Base-by-base conservation (phyloP, 139 green algal species). In the Closterium sp. region DNA sequence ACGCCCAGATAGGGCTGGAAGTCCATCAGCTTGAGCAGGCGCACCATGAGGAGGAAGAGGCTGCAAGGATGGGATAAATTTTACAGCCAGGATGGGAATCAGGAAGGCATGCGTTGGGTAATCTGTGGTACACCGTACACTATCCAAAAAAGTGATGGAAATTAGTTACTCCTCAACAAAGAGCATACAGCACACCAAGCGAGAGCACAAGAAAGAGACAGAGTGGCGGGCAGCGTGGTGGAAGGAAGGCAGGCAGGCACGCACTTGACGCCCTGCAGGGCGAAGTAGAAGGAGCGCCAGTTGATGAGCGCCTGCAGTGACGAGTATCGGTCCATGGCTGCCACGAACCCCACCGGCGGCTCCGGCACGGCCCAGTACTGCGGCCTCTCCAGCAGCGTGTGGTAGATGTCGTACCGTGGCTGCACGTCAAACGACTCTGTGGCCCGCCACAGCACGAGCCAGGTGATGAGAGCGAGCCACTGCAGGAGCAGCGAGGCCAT, bases 401-500 rank as follows among this genome's bases (percentile, higher is more conserved):
- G 24, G 90, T 92, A 92, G 27, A 92, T 90, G 38, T 34, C n/a
- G 90, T 92, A 92, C 0, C 86, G 85, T 24, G 86, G 38, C 27
- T 90, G 24, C 42, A 50, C 4, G 9, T 92, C 32, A 30, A 89
- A 92, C 29, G 38, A 17, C n/a, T 27, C 24, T 79, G 62, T 24
- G 62, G 62, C 17, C 62, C 62, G 62, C 62, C 62, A 79, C 17
- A 79, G 62, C 62, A 79, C 62, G 19, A 79, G 1, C 89, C 89
- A 91, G 42, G 97, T 95, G 90, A 96, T 92, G 31, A 96, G 93
- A 42, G 91, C 95, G 7, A 92, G 50, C 45, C 95, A 91, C 89
- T 97, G 95, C 92, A 98, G 95, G n/a, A 70, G 89, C 79, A 97
- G 97, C 91, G 94, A 97, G 27, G 94, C 29, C 42, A 97, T 93